Conservation (phyloP, 148 eudicot species). For the Polygonum aviculare region DNA sequence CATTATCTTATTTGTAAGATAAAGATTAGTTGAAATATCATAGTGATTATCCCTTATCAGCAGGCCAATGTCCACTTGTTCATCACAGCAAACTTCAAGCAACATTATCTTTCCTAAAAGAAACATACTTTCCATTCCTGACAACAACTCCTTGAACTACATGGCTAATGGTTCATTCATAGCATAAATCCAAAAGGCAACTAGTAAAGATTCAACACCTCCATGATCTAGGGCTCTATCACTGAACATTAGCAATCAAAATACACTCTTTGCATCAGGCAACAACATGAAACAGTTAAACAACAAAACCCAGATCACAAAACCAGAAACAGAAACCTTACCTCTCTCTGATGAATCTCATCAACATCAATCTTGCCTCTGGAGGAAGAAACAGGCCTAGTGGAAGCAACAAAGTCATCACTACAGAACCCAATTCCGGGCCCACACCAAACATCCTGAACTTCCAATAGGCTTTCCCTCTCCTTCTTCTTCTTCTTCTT, state of each 20-base stretch:
- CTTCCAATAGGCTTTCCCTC: conserved; percentile 23
- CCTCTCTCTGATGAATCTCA: conserved; percentile 46
- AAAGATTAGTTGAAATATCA: not conserved
- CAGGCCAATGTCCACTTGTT: not conserved
- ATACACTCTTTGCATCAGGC: not conserved
- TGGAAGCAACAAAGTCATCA: conserved; percentile 50
- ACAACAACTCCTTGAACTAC: not conserved
- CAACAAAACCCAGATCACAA: not conserved
- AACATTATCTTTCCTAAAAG: not conserved
- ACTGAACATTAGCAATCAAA: not conserved
- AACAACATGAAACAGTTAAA: not conserved
- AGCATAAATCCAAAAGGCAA: not conserved
- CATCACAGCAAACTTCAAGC: not conserved
- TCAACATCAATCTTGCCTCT: conserved; percentile 50
- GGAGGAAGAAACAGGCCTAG: conserved; percentile 28
- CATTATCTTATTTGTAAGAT: not conserved
- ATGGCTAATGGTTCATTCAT: not conserved
- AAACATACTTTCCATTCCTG: not conserved
- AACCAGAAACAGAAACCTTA: conserved; percentile 8
- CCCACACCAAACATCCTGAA: conserved; percentile 85
- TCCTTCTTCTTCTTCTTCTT: conserved; percentile 27
- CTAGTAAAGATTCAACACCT: not conserved
- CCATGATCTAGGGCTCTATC: not conserved
- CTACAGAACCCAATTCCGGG: conserved; percentile 52
- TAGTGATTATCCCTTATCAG: not conserved